Conservation (phyloP, 2,329 filamentous ascomycete species). For the Ceratocystis diversiconidia region DNA sequence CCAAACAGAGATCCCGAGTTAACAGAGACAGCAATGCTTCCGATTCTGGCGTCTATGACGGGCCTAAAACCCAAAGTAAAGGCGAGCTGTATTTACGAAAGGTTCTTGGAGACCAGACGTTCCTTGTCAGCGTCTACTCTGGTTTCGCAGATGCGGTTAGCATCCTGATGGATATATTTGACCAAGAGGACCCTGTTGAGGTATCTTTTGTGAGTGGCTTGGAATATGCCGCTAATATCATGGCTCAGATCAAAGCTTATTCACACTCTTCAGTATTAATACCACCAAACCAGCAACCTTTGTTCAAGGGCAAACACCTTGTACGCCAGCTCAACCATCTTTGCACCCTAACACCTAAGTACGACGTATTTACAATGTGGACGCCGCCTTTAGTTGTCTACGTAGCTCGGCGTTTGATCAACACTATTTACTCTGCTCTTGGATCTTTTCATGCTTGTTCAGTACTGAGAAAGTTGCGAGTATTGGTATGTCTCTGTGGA, state of each 20-base stretch:
- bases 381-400: constrained; percentile 59
- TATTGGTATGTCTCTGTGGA: constrained; percentile 68
- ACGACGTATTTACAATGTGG: constrained; percentile 55
- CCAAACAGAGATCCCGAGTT: constrained; percentile 13
- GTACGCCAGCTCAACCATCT: constrained; percentile 61
- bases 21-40: not conserved
- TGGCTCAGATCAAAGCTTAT: constrained; percentile 55
- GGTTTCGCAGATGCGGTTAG: constrained; percentile 67
- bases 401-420: constrained; percentile 62
- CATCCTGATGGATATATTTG: constrained; percentile 60
- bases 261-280: constrained; percentile 51
- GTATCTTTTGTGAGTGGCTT: constrained; percentile 49
- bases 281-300: constrained; percentile 71
- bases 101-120: constrained; percentile 51
- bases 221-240: constrained; percentile 44
- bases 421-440: constrained; percentile 66
- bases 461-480: constrained; percentile 69
- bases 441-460: constrained; percentile 79
- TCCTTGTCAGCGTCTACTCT: constrained; percentile 46
- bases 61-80: not conserved
- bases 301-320: constrained; percentile 66
- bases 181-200: constrained; percentile 62
- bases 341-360: constrained; percentile 52
- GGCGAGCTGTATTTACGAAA: constrained; percentile 26
- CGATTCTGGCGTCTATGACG: not conserved